Conservation (phyloP, 768 basidiomycete genomes). For the Udeniomyces megalosporus region DNA sequence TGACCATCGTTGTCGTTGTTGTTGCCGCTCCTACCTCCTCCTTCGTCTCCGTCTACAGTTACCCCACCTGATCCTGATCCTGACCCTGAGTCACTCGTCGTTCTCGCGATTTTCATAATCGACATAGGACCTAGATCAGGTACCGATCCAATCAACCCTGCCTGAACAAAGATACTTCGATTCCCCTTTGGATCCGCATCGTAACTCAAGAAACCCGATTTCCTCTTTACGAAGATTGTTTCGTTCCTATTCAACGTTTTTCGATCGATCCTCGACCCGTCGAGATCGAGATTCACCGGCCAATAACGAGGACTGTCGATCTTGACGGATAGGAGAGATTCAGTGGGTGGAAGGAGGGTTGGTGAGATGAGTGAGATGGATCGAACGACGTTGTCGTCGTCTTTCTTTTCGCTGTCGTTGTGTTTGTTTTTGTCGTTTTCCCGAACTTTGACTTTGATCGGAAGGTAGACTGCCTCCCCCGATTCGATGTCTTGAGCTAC, state of each 20-base stretch:
- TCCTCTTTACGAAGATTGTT: constrained; percentile 79
- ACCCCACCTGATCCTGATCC: no score
- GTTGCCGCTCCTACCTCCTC: no score
- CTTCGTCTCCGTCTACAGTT: no score
- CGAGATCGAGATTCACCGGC: constrained; percentile 65
- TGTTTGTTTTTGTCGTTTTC: no score
- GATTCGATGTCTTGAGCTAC: constrained; percentile 85
- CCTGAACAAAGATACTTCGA: constrained; percentile 73
- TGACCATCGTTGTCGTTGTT: constrained; percentile 58
- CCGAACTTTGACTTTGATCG: constrained; percentile 61
- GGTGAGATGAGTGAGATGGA: constrained; percentile 73
- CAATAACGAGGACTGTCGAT: constrained; percentile 92
- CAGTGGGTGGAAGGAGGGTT: constrained; percentile 77
- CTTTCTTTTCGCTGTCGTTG: no score
- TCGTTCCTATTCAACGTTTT: constrained; percentile 54
- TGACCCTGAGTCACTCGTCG: no score
- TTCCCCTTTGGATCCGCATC: constrained; percentile 87
- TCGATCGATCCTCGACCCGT: constrained; percentile 35
- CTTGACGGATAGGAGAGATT: constrained; percentile 60
- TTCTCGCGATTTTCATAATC: no score
- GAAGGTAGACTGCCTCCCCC: constrained; percentile 75
- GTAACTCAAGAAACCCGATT: constrained; percentile 83
- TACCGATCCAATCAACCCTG: constrained; percentile 68
- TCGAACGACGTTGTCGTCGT: constrained; percentile 41
- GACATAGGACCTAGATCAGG: constrained; percentile 50